phyloP scores from a whole-genome alignment of 257 asterid genomes.

The Solanum tarapatanum region DNA sequence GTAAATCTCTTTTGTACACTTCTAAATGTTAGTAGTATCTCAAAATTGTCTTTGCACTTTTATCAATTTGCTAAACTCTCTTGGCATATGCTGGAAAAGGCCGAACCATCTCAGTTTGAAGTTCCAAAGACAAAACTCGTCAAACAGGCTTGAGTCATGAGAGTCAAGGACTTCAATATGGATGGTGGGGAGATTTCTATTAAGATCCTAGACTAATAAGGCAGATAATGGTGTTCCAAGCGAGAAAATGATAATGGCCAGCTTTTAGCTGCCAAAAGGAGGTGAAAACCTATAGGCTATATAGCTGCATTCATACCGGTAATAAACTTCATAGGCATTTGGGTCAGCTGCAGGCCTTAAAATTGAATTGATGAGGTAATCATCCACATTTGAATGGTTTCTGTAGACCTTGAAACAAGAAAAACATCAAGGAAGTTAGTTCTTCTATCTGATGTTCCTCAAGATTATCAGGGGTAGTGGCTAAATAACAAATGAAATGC shows the following conservation, averaged over 20 bases:
- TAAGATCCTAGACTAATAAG: background rate
- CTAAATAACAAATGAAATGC: background rate
- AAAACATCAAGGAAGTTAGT: background rate
- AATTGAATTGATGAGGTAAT: slow-evolving; percentile 66
- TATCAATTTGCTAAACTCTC: background rate
- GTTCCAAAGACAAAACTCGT: background rate
- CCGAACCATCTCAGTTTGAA: background rate
- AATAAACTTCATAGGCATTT: slow-evolving; percentile 89
- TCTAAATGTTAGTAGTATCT: background rate
- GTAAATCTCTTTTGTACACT: background rate
- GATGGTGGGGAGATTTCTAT: background rate
- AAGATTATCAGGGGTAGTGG: background rate
- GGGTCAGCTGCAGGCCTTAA: slow-evolving; percentile 79
- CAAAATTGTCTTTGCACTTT: background rate
- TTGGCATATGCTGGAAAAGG: background rate
- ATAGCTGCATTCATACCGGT: slow-evolving; percentile 34
- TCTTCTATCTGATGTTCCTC: background rate
- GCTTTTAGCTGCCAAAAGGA: background rate
- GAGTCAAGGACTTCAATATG: background rate
- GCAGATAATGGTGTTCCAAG: background rate
- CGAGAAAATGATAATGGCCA: background rate
- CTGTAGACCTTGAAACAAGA: slow-evolving; percentile 44
- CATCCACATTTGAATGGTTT: slow-evolving; percentile 74
- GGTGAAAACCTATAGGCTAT: background rate
- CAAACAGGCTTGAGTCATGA: background rate